Percentiles rank a stretch among this genome's conserved stretches.
phyloP scores from a whole-genome alignment of 257 asterid genomes.

The Nicotiana noctiflora region DNA sequence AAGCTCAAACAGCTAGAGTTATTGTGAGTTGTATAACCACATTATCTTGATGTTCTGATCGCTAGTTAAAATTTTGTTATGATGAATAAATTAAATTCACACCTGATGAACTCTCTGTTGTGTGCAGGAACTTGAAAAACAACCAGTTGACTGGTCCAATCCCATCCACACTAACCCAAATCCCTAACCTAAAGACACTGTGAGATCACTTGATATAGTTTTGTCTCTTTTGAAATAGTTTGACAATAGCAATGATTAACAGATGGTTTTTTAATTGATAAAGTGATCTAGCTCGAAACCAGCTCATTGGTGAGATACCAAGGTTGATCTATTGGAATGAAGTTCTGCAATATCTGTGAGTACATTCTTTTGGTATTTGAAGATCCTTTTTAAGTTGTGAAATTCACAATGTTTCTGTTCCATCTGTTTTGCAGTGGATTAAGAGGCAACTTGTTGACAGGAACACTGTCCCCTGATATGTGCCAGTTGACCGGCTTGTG shows the following conservation, averaged over 20 bases:
- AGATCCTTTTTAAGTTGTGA: neutral
- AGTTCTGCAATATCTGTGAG: conserved; percentile 92
- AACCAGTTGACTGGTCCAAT: conserved; percentile 89
- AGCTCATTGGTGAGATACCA: conserved; percentile 88
- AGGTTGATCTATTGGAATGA: conserved; percentile 95
- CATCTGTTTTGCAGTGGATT: conserved; percentile 45
- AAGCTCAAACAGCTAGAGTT: conserved; percentile 90
- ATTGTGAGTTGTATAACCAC: conserved; percentile 44
- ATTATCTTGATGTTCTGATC: neutral
- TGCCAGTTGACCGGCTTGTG: conserved; percentile 96
- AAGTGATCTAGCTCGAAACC: conserved; percentile 92
- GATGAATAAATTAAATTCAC: neutral
- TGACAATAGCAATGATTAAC: neutral
- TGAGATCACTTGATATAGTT: conserved; percentile 26
- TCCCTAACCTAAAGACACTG: conserved; percentile 90
- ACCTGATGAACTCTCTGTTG: neutral
- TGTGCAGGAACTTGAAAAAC: conserved; percentile 67
- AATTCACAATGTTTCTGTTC: neutral
- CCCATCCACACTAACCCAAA: conserved; percentile 90
- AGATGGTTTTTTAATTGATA: neutral
- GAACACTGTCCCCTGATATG: conserved; percentile 85
- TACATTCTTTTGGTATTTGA: neutral
- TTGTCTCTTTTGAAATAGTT: neutral
- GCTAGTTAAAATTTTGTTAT: neutral
- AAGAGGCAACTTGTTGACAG: conserved; percentile 74